Evolutionary conservation across 1,139 yeast genomes (phyloP).

Genomic region (Yamadazyma sp.): DNA sequence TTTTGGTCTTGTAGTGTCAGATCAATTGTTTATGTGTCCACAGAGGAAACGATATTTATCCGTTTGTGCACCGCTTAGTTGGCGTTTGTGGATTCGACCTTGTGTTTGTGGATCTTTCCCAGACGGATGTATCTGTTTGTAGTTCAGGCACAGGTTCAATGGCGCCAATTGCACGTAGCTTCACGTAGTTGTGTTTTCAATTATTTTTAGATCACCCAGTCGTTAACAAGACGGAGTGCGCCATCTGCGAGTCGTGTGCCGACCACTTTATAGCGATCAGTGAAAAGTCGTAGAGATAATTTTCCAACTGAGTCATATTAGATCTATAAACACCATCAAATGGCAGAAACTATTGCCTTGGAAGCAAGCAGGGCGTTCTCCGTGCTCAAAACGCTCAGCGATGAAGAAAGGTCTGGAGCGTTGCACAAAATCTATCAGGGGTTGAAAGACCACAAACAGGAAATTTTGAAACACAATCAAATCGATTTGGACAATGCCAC

Average conservation of each 20-base stretch:
- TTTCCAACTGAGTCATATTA: slow-evolving; percentile 2
- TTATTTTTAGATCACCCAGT: no score
- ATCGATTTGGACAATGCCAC: slow-evolving; percentile 73
- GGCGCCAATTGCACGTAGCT: no score
- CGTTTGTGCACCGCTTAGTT: no score
- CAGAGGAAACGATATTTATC: no score
- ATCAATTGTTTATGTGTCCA: no score
- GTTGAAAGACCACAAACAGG: slow-evolving; percentile 54
- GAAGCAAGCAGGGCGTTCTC: slow-evolving; percentile 80
- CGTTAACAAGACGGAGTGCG: no score
- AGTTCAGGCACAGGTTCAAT: no score
- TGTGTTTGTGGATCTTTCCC: no score
- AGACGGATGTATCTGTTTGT: no score
- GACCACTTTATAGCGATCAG: background rate
- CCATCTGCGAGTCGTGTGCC: slow-evolving; percentile 1
- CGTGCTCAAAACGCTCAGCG: slow-evolving; percentile 69
- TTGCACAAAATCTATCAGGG: slow-evolving; percentile 71
- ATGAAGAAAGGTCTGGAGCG: slow-evolving; percentile 73
- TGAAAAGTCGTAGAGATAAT: background rate
- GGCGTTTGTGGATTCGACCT: no score
- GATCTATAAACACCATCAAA: background rate
- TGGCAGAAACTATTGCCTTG: slow-evolving; percentile 54
- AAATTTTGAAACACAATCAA: slow-evolving; percentile 70
- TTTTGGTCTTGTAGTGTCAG: no score
- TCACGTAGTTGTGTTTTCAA: no score